Percentiles rank a stretch among this genome's conserved stretches.
Evolutionary conservation across 2,329 filamentous ascomycete species (phyloP).

Genomic region (Dactylellina sp.): DNA sequence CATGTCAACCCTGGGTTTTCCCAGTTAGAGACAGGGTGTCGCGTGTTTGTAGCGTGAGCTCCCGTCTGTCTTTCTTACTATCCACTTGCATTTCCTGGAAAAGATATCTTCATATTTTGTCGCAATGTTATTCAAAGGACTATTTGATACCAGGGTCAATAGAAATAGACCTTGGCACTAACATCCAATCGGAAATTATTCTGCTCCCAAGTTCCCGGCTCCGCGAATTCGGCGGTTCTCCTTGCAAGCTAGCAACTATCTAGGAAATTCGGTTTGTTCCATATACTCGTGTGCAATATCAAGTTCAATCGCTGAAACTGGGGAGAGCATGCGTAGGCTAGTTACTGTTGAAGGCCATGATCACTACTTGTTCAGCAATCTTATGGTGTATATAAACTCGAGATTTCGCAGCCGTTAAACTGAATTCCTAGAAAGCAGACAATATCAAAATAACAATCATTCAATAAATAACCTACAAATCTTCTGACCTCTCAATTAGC

Average conservation of each 20-base stretch:
- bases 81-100: no score
- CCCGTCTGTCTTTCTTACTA: no score
- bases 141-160: no score
- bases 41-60: no score
- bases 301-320: background rate
- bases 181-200: constrained; percentile 6
- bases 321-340: background rate
- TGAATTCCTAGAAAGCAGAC: background rate
- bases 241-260: background rate
- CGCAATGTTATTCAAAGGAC: no score
- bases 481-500: constrained; percentile 2
- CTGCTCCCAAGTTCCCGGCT: background rate
- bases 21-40: no score
- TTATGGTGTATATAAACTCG: no score
- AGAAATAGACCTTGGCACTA: background rate
- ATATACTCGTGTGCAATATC: background rate
- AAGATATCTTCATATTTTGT: no score
- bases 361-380: no score
- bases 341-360: no score
- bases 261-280: background rate
- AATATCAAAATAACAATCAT: background rate
- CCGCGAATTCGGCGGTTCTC: background rate
- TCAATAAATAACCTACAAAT: background rate
- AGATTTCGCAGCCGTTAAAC: no score
- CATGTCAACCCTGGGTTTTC: no score